Base-by-base conservation (phyloP, 257 asterid genomes). In the Dorcoceras hygrometricum region DNA sequence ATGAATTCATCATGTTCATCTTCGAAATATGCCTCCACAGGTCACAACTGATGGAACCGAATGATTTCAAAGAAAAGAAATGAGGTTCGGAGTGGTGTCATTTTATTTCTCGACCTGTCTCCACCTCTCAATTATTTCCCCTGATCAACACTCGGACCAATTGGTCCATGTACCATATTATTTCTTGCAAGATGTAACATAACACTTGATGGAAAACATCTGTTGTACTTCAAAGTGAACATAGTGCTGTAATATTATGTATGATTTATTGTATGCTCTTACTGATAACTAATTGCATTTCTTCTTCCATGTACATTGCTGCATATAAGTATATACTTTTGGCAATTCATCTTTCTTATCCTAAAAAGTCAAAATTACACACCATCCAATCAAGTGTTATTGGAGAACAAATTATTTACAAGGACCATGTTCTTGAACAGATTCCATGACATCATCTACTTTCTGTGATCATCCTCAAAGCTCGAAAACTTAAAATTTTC, bases 21-120 rank as follows among this genome's bases (percentile, higher is more conserved):
- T 10, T 20, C 26, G 29, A 25, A 20, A 4, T 32, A 3, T 70
- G 59, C 69, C 65, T 24, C 22, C 80, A 82, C 87, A 86, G 88
- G 88, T 82, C 90, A 24, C 84, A 43, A 43, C 51, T 43, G 51
- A 43, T 43, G 51, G 51, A 43, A 14, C 51, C 14, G 6, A 14
- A 43, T 43, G 51, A 43, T 1, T 36, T 43, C 51, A 43, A 43
- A 43, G 51, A 43, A 43, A 43, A n/a, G n/a, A n/a, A 43, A 3
- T 14, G 4, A 43, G 51, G 51, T 43, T 14, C 5, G 6, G 51
- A 43, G 51, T 12, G 19, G 19, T 14, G 51, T 43, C 51, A 1
- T 14, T 43, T 14, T 14, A 14, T 14, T 3, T 43, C 51, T 39
- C n/a, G n/a, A 14, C 18, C n/a, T 4, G n/a, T 12, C 50, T 43